Base-by-base conservation (phyloP, 495 filamentous ascomycete genomes). In the Aspergillus indologenus region DNA sequence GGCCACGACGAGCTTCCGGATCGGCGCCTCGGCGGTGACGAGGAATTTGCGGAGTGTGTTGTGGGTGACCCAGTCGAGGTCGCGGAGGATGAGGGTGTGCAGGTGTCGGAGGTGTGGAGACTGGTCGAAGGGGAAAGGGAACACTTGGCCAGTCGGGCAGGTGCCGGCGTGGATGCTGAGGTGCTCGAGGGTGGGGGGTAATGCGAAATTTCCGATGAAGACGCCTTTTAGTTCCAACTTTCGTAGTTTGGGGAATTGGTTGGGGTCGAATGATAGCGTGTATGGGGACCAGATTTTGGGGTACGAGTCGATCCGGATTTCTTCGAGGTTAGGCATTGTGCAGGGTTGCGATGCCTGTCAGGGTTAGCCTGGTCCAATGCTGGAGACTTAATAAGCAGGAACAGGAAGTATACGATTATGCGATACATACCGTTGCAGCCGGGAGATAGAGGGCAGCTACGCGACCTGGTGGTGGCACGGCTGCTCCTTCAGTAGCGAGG, bases 291-390 rank as follows among this genome's bases (percentile, higher is more conserved):
- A 65, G 0, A 61, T 20, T 40, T 62, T 49, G 8, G 69, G 68
- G n/a, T 71, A 49, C 22, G 67, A 73, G 24, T 66, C 57, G 9
- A 79, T 63, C 14, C 67, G 60, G 2, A 79, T 50, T 49, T 78
- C 75, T 57, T 73, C 68, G 7, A 79, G 61, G 19, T 75, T 78
- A 19, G 71, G 68, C 45, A 75, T 68, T 1, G 57, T 18, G 17
- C 65, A 61, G 4, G 65, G 59, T n/a, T 23, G 56, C n/a, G 34
- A 29, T 3, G 22, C 29, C 59, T 61, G 59, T 21, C 2, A 24
- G 40, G 26, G 19, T n/a, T 22, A 19, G 40, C 46, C 4, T 3
- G 9, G 20, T 6, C 60, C 4, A 0, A 22, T 3, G 19, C 0
- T 17, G 18, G 12, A 31, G 48, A 50, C 23, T 1, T 15, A 19